Base-by-base conservation (phyloP, 2,329 filamentous ascomycete species). In the Paraconiothyrium sp. region DNA sequence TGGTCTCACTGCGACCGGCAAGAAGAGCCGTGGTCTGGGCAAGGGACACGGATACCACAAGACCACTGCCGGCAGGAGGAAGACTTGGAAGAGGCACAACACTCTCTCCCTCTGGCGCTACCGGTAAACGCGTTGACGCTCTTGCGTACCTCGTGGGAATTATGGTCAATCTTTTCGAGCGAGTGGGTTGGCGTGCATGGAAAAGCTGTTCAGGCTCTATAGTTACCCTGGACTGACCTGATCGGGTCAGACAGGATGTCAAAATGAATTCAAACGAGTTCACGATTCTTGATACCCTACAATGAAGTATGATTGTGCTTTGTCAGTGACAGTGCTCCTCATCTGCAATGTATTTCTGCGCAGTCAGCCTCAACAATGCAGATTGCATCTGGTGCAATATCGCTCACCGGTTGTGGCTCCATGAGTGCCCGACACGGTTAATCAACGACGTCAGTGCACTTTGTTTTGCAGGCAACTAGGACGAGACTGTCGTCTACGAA, bases 11-110 rank as follows among this genome's bases (percentile, higher is more conserved):
- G 90, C 94, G 79, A 98, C 94, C 74, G 95, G 95, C 90, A 99
- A 99, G 94, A 96, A 96, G 88, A 97, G 93, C 80, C 93, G 95
- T 84, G 95, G 96, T 86, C 91, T 99, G 86, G 95, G 95, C 91
- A 97, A 97, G 90, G 95, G 95, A 78, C 94, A 98, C 87, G 89
- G 91, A 81, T 99, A 92, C 93, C 97, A 94, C 93, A 97, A 99
- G 89, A 99, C 95, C 84, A 88, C 87, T 76, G 92, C 93, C 78
- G 95, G 95, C 80, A 90, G 95, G 84, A 94, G 96, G 89, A 97
- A 99, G 93, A 99, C 94, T 83, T 99, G 95, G 96, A 97, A 97
- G 92, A 90, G 92, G 83, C 93, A 97, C 89, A 99, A 99, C 92
- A 99, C 94, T 84, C 90, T 97, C 83, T 97, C 92, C 79, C 92